These are phyloP conservation scores for Teratosphaeria viscida DNA, from an alignment of 2,329 filamentous ascomycete species.

Conservation along the genomic window DNA sequence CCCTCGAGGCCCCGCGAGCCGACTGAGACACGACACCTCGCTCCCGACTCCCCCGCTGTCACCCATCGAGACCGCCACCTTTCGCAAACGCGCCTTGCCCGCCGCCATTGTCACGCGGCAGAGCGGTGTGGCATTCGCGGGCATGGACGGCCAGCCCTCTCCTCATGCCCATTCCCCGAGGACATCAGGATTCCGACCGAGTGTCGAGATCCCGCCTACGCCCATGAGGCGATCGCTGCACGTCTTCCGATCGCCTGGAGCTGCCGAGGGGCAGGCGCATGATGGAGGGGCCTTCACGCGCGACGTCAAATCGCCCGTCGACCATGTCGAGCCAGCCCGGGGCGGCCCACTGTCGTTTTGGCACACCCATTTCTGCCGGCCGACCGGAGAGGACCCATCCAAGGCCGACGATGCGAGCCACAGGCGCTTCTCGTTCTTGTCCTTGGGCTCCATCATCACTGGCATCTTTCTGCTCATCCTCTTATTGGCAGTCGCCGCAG, in stretches of 20 bases:
- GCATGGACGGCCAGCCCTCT: background rate
- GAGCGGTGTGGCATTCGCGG: background rate
- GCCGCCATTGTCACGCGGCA: background rate
- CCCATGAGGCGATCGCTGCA: background rate
- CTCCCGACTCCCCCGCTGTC: background rate
- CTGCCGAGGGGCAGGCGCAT: background rate
- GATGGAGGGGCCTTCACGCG: background rate
- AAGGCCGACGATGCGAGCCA: constrained; percentile 5
- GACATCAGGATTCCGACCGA: background rate
- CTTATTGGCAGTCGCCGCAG: constrained; percentile 15
- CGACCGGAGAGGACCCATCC: constrained; percentile 4
- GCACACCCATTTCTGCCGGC: constrained; percentile 16
- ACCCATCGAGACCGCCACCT: background rate
- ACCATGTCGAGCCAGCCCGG: background rate
- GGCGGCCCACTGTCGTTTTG: constrained; percentile 9
- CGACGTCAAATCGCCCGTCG: background rate
- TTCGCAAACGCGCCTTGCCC: background rate
- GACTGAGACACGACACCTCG: background rate
- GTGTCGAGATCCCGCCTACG: background rate
- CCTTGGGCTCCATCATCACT: constrained; percentile 13
- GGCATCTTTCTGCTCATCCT: constrained; percentile 8
- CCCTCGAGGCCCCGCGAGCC: background rate
- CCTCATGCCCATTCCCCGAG: background rate
- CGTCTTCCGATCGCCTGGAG: background rate
- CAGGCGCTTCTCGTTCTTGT: constrained; percentile 18